Base-by-base conservation (phyloP, 164 flowering plant genomes). In the Magnolia officinalis region DNA sequence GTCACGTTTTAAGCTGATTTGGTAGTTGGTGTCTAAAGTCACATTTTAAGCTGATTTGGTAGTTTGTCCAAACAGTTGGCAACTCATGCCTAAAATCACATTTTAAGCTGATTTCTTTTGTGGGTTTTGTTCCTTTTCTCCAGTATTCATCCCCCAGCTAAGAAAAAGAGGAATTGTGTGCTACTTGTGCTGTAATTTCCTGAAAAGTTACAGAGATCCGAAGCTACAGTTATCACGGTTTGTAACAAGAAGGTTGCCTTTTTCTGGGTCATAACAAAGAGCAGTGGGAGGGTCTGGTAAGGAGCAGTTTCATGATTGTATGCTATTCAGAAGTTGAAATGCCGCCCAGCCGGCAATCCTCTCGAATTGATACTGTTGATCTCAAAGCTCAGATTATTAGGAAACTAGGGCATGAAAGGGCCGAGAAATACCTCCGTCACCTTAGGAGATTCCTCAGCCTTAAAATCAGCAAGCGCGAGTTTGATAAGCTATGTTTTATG, bases 321-420 rank as follows among this genome's bases (percentile, higher is more conserved):
- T 65, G 74, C 73, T 65, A 81, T 68, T 79, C 71, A 71, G 83
- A 72, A 67, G 7, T 51, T 21, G 68, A 74, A 75, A 88, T 89
- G 92, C 76, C 82, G 82, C 78, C 83, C 45, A 70, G 70, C 71
- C 80, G 82, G 79, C 80, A 75, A 26, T 81, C 61, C 61, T 61
- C 86, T 45, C 88, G 95, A 65, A 76, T 91, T 20, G 85, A 93
- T 67, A 87, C 87, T 8, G 58, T 85, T 14, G 94, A 90, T 87
- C 80, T 95, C 67, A 90, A 89, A 82, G 85, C 86, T 77, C 80
- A 75, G 37, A 87, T 95, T 58, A 49, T 81, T 26, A 80, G 73
- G 78, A 90, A 80, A 77, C 69, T 95, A 23, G 98, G 98, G 75
- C 88, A 75, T 72, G 83, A 90, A 76, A 90, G 81, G 77, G 86